Base-by-base conservation (phyloP, 164 flowering plant genomes). In the Sedum album region DNA sequence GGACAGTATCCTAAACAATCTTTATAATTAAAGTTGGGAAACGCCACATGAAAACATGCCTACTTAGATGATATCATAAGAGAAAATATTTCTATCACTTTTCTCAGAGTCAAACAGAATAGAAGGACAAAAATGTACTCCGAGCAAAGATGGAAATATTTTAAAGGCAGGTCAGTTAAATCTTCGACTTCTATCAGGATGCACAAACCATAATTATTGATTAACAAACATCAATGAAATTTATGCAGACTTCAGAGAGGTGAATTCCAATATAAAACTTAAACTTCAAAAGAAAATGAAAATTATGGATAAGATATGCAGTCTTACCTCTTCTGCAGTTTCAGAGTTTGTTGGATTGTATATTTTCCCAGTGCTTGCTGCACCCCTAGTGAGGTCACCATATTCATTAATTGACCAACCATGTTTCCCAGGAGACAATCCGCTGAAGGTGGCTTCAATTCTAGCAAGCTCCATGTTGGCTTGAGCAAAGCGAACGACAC, bases 401-500 rank as follows among this genome's bases (percentile, higher is more conserved):
- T 74, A 94, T 71, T 91, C 91, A 74, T 94, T 94, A 70, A 94
- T 91, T 17, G 92, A 81, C 97, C 96, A 94, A 36, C 87, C 87
- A 77, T 87, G 96, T 71, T 81, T 88, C 51, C 95, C 96, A 48
- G 95, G 88, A 26, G 92, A 76, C 80, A 94, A 77, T 36, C 96
- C 96, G 77, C 91, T 87, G 70, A 94, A 94, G 74, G 71, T 83
- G 73, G 99, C 97, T 73, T 90, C 99, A 74, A 94, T 76, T 77
- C 91, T 79, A 51, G 96, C 90, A 77, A 88, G 78, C 72, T 94
- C 96, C 96, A 94, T 91, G 66, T 72, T 91, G 60, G 86, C 91
- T 83, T 94, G 99, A 48, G 93, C 96, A 51, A 94, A 66, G 21
- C 99, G 90, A 76, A 88, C 96, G 51, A 94, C 99, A 25, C 97